These are phyloP conservation scores for Aspergillus neoniger DNA, from an alignment of 2,329 filamentous ascomycete species.

Conservation along the genomic window DNA sequence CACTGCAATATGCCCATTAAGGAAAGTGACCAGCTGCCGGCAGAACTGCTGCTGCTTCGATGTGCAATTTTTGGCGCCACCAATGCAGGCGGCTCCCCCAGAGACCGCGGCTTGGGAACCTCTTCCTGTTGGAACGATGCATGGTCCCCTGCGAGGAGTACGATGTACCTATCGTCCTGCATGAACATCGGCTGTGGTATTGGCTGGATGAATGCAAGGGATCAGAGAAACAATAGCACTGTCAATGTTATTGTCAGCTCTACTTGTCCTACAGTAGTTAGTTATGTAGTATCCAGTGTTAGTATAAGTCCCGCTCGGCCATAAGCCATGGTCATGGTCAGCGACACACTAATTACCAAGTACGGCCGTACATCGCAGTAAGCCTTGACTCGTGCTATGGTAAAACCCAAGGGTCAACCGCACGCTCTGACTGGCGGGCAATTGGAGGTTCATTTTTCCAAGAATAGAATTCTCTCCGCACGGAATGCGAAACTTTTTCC, in stretches of 20 bases:
- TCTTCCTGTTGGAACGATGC: neutral
- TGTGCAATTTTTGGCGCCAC: slow-evolving; percentile 2
- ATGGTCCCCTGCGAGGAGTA: neutral
- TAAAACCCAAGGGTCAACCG: neutral
- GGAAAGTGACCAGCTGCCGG: slow-evolving; percentile 16
- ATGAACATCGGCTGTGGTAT: neutral
- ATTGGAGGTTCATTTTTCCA: slow-evolving; percentile 4
- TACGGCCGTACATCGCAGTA: too few species aligned
- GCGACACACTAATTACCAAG: neutral
- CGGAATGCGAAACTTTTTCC: slow-evolving; percentile 2
- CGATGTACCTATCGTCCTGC: neutral
- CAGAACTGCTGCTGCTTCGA: neutral
- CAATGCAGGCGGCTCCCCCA: slow-evolving; percentile 1
- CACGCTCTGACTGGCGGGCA: neutral
- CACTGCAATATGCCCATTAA: slow-evolving; percentile 18
- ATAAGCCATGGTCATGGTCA: neutral
- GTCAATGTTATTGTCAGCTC: neutral
- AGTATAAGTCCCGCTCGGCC: neutral
- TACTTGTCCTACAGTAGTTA: neutral
- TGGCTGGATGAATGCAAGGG: neutral
- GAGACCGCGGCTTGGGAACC: neutral
- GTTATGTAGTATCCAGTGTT: neutral
- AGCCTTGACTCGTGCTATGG: neutral
- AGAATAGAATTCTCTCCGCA: slow-evolving; percentile 11
- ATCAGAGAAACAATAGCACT: neutral